These are phyloP conservation scores for Peronosclerospora sorghi DNA, from an alignment of 352 stramenopile genomes.

Conservation along the genomic window DNA sequence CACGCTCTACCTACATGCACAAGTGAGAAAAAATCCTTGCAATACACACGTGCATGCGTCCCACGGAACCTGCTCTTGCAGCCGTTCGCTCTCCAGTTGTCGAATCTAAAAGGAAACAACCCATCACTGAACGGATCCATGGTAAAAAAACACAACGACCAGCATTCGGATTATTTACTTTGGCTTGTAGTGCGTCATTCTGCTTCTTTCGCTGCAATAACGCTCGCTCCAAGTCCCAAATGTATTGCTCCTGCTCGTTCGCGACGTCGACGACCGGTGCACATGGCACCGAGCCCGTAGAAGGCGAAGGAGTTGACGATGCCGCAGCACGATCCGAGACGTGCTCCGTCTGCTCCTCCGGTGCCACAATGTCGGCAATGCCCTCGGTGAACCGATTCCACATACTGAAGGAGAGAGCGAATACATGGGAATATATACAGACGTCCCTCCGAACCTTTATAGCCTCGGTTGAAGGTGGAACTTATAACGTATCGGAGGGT, in stretches of 20 bases:
- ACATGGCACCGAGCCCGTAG: neutral
- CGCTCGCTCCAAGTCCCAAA: constrained; percentile 59
- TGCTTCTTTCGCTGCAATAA: constrained; percentile 68
- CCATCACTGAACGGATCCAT: too few relatives aligned
- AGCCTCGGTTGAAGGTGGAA: too few relatives aligned
- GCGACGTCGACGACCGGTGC: constrained; percentile 15
- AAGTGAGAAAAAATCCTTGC: too few relatives aligned
- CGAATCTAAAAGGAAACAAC: neutral
- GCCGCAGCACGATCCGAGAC: constrained; percentile 27
- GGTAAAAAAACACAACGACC: constrained; percentile 10
- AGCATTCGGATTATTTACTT: constrained; percentile 22
- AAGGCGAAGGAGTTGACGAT: constrained; percentile 11
- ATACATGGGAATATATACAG: too few relatives aligned
- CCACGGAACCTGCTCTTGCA: too few relatives aligned
- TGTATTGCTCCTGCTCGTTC: constrained; percentile 71
- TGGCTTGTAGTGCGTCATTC: constrained; percentile 44
- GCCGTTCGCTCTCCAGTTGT: too few relatives aligned
- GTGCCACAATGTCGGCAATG: constrained; percentile 60
- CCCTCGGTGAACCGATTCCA: constrained; percentile 54
- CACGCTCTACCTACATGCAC: too few relatives aligned
- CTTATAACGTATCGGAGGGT: too few relatives aligned
- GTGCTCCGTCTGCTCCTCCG: constrained; percentile 23
- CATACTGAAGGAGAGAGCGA: too few relatives aligned
- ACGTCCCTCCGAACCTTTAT: too few relatives aligned
- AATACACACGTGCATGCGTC: too few relatives aligned